Evolutionary conservation across 2,329 filamentous ascomycete genomes (phyloP).

Genomic region (Alternaria rosae): DNA sequence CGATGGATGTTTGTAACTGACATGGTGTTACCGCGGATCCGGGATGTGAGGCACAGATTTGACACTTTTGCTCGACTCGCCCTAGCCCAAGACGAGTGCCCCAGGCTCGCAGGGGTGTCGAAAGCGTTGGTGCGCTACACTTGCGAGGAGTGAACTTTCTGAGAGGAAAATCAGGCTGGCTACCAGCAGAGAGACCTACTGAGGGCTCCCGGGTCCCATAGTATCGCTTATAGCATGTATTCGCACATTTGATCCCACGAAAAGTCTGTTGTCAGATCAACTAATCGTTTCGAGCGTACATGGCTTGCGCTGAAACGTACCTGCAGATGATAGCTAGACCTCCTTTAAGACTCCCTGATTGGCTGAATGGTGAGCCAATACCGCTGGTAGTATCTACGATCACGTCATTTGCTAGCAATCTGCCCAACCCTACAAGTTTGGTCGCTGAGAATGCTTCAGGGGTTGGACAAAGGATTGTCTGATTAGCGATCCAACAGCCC

Average conservation of each 20-base stretch:
- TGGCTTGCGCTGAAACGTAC: conserved; percentile 1
- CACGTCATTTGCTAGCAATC: background rate
- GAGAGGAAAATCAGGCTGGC: background rate
- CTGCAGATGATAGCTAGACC: background rate
- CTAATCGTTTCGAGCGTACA: background rate
- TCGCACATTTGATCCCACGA: background rate
- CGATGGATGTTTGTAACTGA: conserved; percentile 19
- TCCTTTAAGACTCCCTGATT: background rate
- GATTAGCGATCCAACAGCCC: background rate
- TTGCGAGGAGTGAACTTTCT: background rate
- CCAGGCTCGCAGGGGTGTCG: background rate
- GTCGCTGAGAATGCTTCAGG: background rate
- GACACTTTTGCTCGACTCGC: conserved; percentile 2
- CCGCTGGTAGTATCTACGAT: background rate
- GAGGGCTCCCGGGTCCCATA: background rate
- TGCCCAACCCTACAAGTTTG: background rate
- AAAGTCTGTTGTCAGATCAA: background rate
- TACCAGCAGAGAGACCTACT: background rate
- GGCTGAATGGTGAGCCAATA: background rate
- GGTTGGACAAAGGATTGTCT: background rate
- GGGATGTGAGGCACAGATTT: conserved; percentile 17
- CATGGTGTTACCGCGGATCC: conserved; percentile 26
- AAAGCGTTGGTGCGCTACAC: background rate
- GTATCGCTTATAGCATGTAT: background rate
- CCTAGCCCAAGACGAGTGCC: background rate